Evolutionary conservation across 176 grass and related monocot species (phyloP), one percentile per base, ranked within the genome.

Genomic region (Chloris gayana): DNA sequence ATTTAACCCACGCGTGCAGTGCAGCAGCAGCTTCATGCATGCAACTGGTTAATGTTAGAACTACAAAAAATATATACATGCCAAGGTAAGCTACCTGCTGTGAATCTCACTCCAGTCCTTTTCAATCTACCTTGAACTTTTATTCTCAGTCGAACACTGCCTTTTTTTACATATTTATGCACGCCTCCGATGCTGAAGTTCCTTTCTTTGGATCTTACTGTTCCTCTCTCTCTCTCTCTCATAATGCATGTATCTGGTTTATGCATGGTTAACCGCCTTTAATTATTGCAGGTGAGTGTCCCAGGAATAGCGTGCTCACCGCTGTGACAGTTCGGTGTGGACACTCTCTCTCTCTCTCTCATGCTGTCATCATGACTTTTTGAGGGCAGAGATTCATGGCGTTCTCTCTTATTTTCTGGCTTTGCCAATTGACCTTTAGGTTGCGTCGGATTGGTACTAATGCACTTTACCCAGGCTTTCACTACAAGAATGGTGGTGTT

Each of bases 291-390:
- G 90, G 90, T 92, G 21, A 92, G 87, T 76, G 87, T 92, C 34
- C 90, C 90, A 2, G 87, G 14, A 92, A 92, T 7, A 89, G 83
- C 66, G 76, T 92, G 83, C 65, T 89, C 7, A 89, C 45, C 65
- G 81, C 81, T 2, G 87, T 92, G 45, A 89, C 90, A 3, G 90
- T 92, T 26, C 64, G 90, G 44, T 92, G 90, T 64, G 90, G 90
- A 37, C 83, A 86, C 45, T 92, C n/a, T n/a, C n/a, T n/a, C n/a
- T n/a, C n/a, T n/a, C 19, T 56, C 51, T 37, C 51, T 46, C 61
- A 37, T 86, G 64, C 26, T 70, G 79, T 25, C 72, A 76, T 77
- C 72, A 72, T 67, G 74, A n/a, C 42, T 74, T 84, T 80, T 53
- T 44, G 41, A 44, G 41, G 41, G 41, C 41, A 11, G 9, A 44